Evolutionary conservation across 768 basidiomycete genomes (phyloP).

Genomic region (Pisolithus orientalis): DNA sequence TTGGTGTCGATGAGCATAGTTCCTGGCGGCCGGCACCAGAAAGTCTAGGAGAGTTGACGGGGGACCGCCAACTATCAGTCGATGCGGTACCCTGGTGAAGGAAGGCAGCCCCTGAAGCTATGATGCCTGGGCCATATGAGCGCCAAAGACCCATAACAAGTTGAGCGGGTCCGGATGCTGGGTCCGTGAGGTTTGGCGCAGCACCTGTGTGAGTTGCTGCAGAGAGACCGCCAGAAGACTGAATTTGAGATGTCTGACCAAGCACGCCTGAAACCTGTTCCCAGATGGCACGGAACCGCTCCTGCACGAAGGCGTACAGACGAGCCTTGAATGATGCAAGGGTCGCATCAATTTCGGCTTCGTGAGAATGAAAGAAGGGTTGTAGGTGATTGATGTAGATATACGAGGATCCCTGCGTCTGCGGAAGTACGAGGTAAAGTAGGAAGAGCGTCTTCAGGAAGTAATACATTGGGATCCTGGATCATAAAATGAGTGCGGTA

Average conservation of each 20-base stretch:
- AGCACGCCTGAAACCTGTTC: constrained; percentile 48
- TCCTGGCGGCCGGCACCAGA: background rate
- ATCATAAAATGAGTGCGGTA: constrained; percentile 3
- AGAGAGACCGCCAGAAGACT: constrained; percentile 14
- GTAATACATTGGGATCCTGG: constrained; percentile 87
- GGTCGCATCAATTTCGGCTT: constrained; percentile 76
- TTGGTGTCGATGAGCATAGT: background rate
- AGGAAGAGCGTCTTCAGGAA: constrained; percentile 77
- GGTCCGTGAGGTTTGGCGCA: constrained; percentile 44
- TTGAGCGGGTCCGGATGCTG: constrained; percentile 59
- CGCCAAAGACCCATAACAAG: constrained; percentile 65
- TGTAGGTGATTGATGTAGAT: constrained; percentile 75
- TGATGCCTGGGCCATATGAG: constrained; percentile 68
- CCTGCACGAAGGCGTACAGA: constrained; percentile 59
- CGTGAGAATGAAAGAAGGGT: constrained; percentile 79
- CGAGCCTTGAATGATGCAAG: constrained; percentile 59
- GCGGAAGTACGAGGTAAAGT: constrained; percentile 85
- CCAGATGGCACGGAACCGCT: constrained; percentile 60
- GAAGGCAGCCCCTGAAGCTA: constrained; percentile 62
- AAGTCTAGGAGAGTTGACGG: constrained; percentile 23
- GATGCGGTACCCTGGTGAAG: constrained; percentile 46
- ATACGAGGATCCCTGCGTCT: constrained; percentile 82
- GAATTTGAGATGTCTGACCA: constrained; percentile 34
- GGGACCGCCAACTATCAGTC: constrained; percentile 27
- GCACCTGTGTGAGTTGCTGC: constrained; percentile 23